A percentile compares a stretch with the other conserved stretches of the same genome.
phyloP scores from a whole-genome alignment of 2,329 filamentous ascomycete genomes.

The Talaromyces funiculosus region DNA sequence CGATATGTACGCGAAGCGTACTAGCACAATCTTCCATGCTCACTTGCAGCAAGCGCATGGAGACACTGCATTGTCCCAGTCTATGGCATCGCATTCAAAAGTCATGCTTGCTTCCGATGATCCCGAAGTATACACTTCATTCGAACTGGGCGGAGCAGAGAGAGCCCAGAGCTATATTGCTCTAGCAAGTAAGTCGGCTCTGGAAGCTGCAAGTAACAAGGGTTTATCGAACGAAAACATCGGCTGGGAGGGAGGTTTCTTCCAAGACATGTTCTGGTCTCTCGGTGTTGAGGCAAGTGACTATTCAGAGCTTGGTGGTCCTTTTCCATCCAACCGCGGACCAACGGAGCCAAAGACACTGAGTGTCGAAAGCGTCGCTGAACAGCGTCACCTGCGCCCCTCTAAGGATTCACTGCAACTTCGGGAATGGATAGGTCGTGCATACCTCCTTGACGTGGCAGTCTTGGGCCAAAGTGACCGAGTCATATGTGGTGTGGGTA shows the following conservation, averaged over 20 bases:
- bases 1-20: conserved; percentile 59
- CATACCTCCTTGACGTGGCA: conserved; percentile 74
- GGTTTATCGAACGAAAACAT: conserved; percentile 61
- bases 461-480: conserved; percentile 65
- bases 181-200: conserved; percentile 67
- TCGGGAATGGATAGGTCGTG: conserved; percentile 69
- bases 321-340: conserved; percentile 19
- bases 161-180: conserved; percentile 72
- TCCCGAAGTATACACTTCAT: conserved; percentile 63
- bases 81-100: conserved; percentile 40
- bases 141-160: conserved; percentile 52
- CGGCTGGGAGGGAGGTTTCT: conserved; percentile 88
- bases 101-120: conserved; percentile 73
- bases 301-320: conserved; percentile 26
- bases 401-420: conserved; percentile 53
- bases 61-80: conserved; percentile 13
- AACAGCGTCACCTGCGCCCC: conserved; percentile 20
- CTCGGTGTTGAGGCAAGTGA: conserved; percentile 46
- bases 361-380: conserved; percentile 6
- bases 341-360: conserved; percentile 12
- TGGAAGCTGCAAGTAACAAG: conserved; percentile 18
- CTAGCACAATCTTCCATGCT: conserved; percentile 47
- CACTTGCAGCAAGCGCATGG: conserved; percentile 14
- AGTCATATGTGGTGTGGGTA: conserved; percentile 70
- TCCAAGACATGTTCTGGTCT: conserved; percentile 72